Percentiles rank a stretch among this genome's conserved stretches.
Conservation (phyloP, 805 yeast species). For the Tetrapisispora taiwanensis region DNA sequence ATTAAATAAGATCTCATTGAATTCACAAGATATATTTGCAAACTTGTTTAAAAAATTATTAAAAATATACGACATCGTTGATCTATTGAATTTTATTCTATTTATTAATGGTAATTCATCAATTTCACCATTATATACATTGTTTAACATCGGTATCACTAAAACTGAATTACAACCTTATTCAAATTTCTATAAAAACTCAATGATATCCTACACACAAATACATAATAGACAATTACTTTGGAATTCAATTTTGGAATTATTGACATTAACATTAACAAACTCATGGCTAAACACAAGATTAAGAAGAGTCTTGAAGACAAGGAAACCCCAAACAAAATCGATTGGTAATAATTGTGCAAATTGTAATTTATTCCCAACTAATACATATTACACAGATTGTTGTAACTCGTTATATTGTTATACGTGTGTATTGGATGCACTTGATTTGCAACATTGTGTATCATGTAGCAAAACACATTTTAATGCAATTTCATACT, state of each 20-base stretch:
- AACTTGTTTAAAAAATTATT: not conserved
- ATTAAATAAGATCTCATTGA: not conserved
- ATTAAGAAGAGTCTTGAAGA: not conserved
- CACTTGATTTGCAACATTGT: not conserved
- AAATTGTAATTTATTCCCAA: constrained; percentile 13
- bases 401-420: constrained; percentile 17
- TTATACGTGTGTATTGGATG: constrained; percentile 13
- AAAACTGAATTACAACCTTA: not conserved
- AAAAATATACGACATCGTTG: constrained; percentile 3
- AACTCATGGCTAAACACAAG: constrained; percentile 4
- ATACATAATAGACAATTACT: constrained; percentile 22
- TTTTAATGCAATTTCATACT: constrained; percentile 4
- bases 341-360: constrained; percentile 7
- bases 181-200: not conserved
- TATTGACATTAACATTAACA: constrained; percentile 15
- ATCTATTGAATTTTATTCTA: constrained; percentile 6
- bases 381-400: constrained; percentile 12
- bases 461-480: not conserved
- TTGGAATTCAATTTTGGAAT: constrained; percentile 24
- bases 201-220: not conserved
- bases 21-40: not conserved
- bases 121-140: constrained; percentile 13
- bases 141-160: constrained; percentile 8
- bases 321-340: not conserved
- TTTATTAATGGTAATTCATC: constrained; percentile 3